Evolutionary conservation across 441 rosid species (phyloP).

Genomic region (Daphne laureola): DNA sequence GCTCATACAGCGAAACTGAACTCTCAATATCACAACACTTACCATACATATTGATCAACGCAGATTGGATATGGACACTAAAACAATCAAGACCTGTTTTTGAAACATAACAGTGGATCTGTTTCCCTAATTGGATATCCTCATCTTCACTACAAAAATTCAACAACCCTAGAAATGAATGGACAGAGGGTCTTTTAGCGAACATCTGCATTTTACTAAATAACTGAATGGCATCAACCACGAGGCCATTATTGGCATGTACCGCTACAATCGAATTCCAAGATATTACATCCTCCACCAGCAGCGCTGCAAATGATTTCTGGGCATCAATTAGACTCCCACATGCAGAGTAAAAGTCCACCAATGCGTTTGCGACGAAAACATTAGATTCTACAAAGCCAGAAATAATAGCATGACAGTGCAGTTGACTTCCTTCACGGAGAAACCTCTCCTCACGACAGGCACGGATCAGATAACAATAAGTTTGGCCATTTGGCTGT

Average conservation of each 20-base stretch:
- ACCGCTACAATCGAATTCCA: constrained; percentile 73
- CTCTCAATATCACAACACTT: constrained; percentile 57
- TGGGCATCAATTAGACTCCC: constrained; percentile 33
- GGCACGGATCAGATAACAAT: constrained; percentile 55
- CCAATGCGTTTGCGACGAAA: constrained; percentile 58
- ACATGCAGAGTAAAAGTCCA: constrained; percentile 66
- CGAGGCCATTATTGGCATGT: constrained; percentile 24
- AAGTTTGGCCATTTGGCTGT: constrained; percentile 48
- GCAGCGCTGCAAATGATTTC: constrained; percentile 40
- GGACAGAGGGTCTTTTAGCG: constrained; percentile 54
- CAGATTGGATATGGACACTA: constrained; percentile 52
- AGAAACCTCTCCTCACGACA: constrained; percentile 37
- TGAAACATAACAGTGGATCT: constrained; percentile 48
- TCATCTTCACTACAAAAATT: constrained; percentile 39
- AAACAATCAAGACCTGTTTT: constrained; percentile 43
- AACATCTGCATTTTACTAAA: constrained; percentile 63
- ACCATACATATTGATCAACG: constrained; percentile 61
- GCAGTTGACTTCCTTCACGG: constrained; percentile 60
- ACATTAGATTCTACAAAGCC: constrained; percentile 43
- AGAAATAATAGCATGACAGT: constrained; percentile 41
- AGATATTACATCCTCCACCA: constrained; percentile 45
- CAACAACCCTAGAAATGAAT: constrained; percentile 55
- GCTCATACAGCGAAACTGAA: constrained; percentile 34
- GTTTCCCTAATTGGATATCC: constrained; percentile 44
- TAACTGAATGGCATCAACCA: constrained; percentile 40